Evolutionary conservation across 106 monocot species (phyloP).

Genomic region (Dendrobium catenatum): DNA sequence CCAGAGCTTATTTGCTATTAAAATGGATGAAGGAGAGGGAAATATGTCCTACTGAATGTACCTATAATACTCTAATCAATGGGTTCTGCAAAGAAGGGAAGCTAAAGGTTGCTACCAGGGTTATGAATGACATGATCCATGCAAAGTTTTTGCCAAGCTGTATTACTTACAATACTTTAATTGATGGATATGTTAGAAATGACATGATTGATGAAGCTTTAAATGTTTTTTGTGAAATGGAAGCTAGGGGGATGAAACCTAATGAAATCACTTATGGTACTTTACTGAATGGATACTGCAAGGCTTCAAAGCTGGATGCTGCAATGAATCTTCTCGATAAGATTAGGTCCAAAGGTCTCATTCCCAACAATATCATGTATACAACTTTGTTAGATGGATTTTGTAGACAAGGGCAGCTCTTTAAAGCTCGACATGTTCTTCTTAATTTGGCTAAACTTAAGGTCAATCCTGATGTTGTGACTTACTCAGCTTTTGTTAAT

Average conservation of each 20-base stretch:
- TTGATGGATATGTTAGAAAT: conserved; percentile 50
- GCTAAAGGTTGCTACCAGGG: conserved; percentile 20
- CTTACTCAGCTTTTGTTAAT: conserved; percentile 64
- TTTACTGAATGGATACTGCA: conserved; percentile 61
- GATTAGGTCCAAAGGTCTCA: conserved; percentile 35
- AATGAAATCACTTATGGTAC: conserved; percentile 46
- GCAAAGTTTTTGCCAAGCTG: conserved; percentile 27
- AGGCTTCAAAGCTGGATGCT: conserved; percentile 31
- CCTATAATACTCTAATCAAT: conserved; percentile 58
- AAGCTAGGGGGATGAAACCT: conserved; percentile 23
- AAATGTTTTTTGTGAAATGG: conserved; percentile 44
- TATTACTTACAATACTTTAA: conserved; percentile 61
- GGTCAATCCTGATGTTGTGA: conserved; percentile 55
- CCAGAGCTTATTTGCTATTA: conserved; percentile 55
- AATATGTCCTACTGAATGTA: conserved; percentile 37
- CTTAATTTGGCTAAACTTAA: conserved; percentile 35
- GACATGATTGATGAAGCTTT: conserved; percentile 35
- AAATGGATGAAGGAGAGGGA: conserved; percentile 46
- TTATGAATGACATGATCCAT: conserved; percentile 49
- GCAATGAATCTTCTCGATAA: conserved; percentile 36
- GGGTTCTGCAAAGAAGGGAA: conserved; percentile 67
- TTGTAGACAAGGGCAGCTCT: conserved; percentile 34
- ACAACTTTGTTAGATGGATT: conserved; percentile 62
- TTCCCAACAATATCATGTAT: conserved; percentile 41
- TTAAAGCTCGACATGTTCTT: conserved; percentile 35